Evolutionary conservation across 805 yeast genomes (phyloP), one percentile per base, ranked within the genome.

Genomic region (Zygotorulaspora florentina): DNA sequence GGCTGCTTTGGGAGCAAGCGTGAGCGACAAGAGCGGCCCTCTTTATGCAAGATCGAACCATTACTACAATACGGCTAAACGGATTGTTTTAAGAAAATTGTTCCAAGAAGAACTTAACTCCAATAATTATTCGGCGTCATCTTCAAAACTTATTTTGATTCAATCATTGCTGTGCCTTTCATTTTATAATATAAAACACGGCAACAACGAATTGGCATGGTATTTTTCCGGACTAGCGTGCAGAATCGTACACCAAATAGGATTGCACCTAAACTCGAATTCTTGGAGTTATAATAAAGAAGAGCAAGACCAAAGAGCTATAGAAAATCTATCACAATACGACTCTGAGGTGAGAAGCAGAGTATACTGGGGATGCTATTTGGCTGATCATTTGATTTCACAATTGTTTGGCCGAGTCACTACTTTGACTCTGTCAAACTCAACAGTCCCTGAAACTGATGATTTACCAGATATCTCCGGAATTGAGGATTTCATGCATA

Each of bases 301-400:
- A n/a, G 65, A 61, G 13, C 64, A 65, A 29, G 43, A 44, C 2
- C 43, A 44, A 12, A 31, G 46, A 26, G 26, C 38, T 15, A 43
- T 37, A 23, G 48, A 45, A 35, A 62, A 62, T 27, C 57, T 72
- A 27, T 60, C 67, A 29, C 68, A 69, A 17, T 64, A 74, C 17
- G 77, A 76, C 47, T 69, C 71, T n/a, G 74, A 72, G 26, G 75
- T 77, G 42, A 65, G 80, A 45, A 70, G 76, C 44, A 59, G 83
- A 46, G 72, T 78, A 15, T 74, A 73, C 55, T 78, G 83, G 83
- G 82, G 82, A 5, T 69, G 76, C 27, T 78, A 72, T 55, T 60
- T 77, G 52, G 78, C 77, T 2, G 83, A 78, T 55, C 81, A 76
- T 51, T 71, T 77, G 53, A 73, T 77, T 29, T 71, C 79, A 51